Percentiles rank a stretch among this genome's conserved stretches.
Conservation (phyloP, 108 stramenopile genomes). For the Mayamaea pseudoterrestris region DNA sequence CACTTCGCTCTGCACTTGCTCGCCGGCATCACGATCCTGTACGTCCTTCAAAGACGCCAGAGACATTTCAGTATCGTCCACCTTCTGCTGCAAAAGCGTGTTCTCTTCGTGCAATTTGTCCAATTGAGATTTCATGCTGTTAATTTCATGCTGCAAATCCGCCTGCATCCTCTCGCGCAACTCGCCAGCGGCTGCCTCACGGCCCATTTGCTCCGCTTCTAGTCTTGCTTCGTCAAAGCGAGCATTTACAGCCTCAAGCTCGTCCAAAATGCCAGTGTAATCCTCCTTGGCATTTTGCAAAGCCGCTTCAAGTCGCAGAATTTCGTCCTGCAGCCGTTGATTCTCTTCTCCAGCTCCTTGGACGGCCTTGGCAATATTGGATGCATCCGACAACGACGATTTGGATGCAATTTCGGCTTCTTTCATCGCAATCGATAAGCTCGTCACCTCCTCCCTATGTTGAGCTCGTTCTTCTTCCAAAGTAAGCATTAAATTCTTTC, state of each 20-base stretch:
- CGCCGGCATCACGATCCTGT: conserved; percentile 23
- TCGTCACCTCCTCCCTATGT: conserved; percentile 47
- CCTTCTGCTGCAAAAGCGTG: conserved; percentile 33
- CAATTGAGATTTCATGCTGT: conserved; percentile 21
- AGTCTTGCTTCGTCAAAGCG: conserved; percentile 61
- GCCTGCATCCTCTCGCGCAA: conserved; percentile 25
- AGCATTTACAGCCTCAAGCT: conserved; percentile 60
- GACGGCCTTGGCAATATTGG: conserved; percentile 38
- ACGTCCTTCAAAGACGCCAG: conserved; percentile 26
- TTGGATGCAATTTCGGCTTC: conserved; percentile 26
- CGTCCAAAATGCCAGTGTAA: conserved; percentile 38
- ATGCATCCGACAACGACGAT: conserved; percentile 25
- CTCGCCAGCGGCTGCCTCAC: conserved; percentile 12
- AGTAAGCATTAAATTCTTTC: conserved; percentile 12
- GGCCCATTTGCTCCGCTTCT: conserved; percentile 32
- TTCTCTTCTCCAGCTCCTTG: conserved; percentile 33
- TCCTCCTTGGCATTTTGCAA: conserved; percentile 64
- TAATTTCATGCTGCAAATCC: conserved; percentile 33
- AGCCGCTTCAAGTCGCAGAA: conserved; percentile 45
- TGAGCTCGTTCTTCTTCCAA: conserved; percentile 38
- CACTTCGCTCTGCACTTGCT: conserved; percentile 36
- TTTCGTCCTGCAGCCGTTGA: conserved; percentile 36
- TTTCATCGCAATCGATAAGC: conserved; percentile 35
- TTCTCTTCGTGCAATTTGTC: conserved; percentile 40
- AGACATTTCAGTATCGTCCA: conserved; percentile 48